Percentiles rank a stretch among this genome's conserved stretches.
phyloP scores from a whole-genome alignment of 768 basidiomycete genomes.

The Lenzites betulinus region DNA sequence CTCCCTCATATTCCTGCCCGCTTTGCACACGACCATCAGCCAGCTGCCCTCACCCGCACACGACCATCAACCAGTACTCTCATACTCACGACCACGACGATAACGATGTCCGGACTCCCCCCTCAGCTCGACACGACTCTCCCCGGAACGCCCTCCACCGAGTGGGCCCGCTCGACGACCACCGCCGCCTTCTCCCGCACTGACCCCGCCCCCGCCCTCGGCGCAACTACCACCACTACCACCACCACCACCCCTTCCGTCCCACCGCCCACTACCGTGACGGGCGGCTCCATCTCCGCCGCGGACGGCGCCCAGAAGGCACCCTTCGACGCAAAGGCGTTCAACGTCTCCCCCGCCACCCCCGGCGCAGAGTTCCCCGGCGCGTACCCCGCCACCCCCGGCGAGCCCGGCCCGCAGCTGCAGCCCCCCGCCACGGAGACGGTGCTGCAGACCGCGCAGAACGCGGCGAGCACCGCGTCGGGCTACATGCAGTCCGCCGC shows the following conservation, averaged over 20 bases:
- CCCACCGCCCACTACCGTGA: not conserved
- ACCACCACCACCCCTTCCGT: not conserved
- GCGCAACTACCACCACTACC: too few species aligned
- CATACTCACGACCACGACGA: not conserved
- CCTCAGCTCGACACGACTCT: conserved; percentile 17
- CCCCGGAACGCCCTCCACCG: conserved; percentile 24
- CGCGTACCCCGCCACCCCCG: conserved; percentile 20
- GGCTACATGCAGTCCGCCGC: conserved; percentile 13
- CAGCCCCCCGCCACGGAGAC: conserved; percentile 1
- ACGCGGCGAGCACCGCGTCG: conserved; percentile 8
- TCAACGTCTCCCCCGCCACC: not conserved
- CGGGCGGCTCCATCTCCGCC: conserved; percentile 11
- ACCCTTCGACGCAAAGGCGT: conserved; percentile 11
- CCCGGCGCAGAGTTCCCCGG: conserved; percentile 21
- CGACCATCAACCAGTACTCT: too few species aligned
- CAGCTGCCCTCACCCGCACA: not conserved
- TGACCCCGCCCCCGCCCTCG: conserved; percentile 17
- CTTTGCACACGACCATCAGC: not conserved
- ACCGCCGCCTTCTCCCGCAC: conserved; percentile 24
- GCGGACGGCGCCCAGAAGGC: conserved; percentile 16
- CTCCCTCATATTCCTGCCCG: too few species aligned
- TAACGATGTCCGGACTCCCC: conserved; percentile 21
- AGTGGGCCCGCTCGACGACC: conserved; percentile 26
- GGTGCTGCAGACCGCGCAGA: conserved; percentile 15
- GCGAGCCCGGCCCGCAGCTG: too few species aligned